phyloP scores from a whole-genome alignment of 768 basidiomycete genomes.

The Calocera cornea region DNA sequence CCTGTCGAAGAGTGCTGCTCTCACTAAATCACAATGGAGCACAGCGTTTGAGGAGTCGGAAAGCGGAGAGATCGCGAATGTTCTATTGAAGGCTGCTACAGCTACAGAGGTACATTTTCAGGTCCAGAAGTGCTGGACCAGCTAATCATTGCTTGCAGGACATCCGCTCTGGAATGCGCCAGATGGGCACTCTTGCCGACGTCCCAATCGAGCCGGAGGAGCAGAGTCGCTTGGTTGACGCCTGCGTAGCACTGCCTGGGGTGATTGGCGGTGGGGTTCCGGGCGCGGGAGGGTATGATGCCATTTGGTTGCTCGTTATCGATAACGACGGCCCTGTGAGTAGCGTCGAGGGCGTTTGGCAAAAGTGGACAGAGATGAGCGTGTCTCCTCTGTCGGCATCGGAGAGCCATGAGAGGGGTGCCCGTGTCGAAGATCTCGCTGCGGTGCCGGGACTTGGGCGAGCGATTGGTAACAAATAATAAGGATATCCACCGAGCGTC shows the following conservation, averaged over 20 bases:
- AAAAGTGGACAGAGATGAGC: constrained; percentile 41
- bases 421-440: constrained; percentile 46
- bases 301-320: constrained; percentile 82
- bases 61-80: constrained; percentile 3
- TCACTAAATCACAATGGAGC: not conserved
- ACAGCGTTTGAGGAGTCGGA: not conserved
- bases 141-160: constrained; percentile 31
- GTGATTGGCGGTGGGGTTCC: constrained; percentile 93
- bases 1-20: not conserved
- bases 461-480: not conserved
- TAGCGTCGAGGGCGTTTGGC: constrained; percentile 59
- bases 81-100: not conserved
- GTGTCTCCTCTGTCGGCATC: constrained; percentile 60
- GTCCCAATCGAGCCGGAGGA: constrained; percentile 85
- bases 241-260: constrained; percentile 62
- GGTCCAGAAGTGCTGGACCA: not conserved
- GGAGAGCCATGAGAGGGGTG: constrained; percentile 56
- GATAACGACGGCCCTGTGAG: constrained; percentile 32
- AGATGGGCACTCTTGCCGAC: constrained; percentile 61
- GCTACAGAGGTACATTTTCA: not conserved
- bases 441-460: constrained; percentile 41
- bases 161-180: constrained; percentile 66
- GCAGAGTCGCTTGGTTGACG: constrained; percentile 73
- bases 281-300: constrained; percentile 95
- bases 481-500: not conserved